Percentiles rank a stretch among this genome's conserved stretches.
Conservation (phyloP, 805 yeast genomes). For the Candida morakotiae region DNA sequence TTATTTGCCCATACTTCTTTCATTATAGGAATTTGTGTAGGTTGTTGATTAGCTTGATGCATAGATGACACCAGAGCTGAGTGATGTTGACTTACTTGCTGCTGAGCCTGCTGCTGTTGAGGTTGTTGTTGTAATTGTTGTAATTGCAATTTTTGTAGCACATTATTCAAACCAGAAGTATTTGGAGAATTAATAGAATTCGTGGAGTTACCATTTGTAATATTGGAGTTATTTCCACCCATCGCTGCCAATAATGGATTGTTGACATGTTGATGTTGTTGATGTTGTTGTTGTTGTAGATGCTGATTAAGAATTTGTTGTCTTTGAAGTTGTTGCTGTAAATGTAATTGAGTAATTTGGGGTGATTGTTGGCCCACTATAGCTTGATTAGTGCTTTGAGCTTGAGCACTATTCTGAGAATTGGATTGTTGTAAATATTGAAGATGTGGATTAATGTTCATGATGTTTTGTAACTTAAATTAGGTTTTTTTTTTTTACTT, state of each 20-base stretch:
- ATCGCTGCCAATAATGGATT: slow-evolving; percentile 36
- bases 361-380: slow-evolving; percentile 26
- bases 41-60: slow-evolving; percentile 15
- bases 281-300: slow-evolving; percentile 15
- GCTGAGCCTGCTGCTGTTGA: slow-evolving; percentile 15
- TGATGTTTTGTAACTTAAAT: slow-evolving; percentile 8
- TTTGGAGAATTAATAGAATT: slow-evolving; percentile 8
- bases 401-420: slow-evolving; percentile 17
- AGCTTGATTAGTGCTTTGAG: slow-evolving; percentile 18
- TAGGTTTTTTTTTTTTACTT: too few relatives aligned
- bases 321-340: slow-evolving; percentile 32
- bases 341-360: slow-evolving; percentile 29
- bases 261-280: slow-evolving; percentile 16
- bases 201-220: slow-evolving; percentile 8
- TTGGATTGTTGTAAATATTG: slow-evolving; percentile 36
- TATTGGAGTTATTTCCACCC: slow-evolving; percentile 20
- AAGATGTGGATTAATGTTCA: slow-evolving; percentile 42
- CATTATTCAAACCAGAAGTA: slow-evolving; percentile 16
- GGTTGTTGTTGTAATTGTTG: slow-evolving; percentile 19
- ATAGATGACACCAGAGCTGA: slow-evolving; percentile 18
- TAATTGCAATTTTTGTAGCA: slow-evolving; percentile 24
- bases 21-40: slow-evolving; percentile 46
- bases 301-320: slow-evolving; percentile 31
- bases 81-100: slow-evolving; percentile 16
- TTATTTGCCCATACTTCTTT: slow-evolving; percentile 75